Evolutionary conservation across 257 asterid genomes (phyloP).

Genomic region (Parsonsia alboflavescens): DNA sequence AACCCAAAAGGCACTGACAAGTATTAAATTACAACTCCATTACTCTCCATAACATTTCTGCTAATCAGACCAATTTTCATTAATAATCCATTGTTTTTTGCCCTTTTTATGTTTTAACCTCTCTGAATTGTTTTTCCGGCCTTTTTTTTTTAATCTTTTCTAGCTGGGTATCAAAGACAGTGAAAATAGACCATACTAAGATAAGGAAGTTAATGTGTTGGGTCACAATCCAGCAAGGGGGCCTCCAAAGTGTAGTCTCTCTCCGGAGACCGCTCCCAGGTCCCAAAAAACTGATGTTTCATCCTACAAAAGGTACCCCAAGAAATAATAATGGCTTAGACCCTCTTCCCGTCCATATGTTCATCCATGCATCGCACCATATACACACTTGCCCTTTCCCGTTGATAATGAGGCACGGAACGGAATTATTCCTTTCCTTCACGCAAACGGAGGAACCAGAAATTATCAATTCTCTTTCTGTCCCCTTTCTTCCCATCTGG

Average conservation of each 20-base stretch:
- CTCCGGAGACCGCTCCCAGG: constrained; percentile 6
- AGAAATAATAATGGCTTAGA: not conserved
- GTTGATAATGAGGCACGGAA: constrained; percentile 10
- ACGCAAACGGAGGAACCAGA: constrained; percentile 38
- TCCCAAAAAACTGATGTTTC: constrained; percentile 11
- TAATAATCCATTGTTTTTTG: not conserved
- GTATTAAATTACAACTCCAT: too few relatives aligned
- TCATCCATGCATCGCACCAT: not conserved
- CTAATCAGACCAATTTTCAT: not conserved
- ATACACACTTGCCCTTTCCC: constrained; percentile 5
- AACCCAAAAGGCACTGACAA: not conserved
- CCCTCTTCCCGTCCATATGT: not conserved
- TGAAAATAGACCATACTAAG: not conserved
- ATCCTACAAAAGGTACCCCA: constrained; percentile 13
- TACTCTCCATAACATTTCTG: not conserved
- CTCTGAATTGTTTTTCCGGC: not conserved
- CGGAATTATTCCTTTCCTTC: constrained; percentile 13
- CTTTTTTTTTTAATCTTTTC: too few relatives aligned
- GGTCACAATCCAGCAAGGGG: not conserved
- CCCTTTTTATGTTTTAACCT: not conserved
- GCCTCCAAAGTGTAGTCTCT: constrained; percentile 5
- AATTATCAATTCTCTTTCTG: constrained; percentile 25
- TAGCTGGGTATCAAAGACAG: not conserved
- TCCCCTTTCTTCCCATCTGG: constrained; percentile 50
- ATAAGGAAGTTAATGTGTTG: not conserved